Evolutionary conservation across 352 stramenopile genomes (phyloP), one percentile per base, ranked within the genome.

Genomic region (Pythium vanterpoolii): DNA sequence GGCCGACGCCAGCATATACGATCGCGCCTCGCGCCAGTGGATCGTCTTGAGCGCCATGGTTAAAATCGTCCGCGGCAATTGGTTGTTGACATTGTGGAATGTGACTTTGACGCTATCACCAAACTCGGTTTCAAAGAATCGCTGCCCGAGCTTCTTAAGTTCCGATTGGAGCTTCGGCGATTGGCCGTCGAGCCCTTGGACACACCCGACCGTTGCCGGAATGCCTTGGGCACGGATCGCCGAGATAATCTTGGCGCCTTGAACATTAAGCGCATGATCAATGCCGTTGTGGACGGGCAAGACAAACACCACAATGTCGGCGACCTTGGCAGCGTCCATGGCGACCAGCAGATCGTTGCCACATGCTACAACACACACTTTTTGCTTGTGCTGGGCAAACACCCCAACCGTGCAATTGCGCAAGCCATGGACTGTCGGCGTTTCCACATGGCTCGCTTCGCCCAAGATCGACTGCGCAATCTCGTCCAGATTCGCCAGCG

Each of bases 181-280:
- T 49, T 87, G 79, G 48, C 60, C 74, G 21, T 96, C 87, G 14
- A 96, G 72, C 34, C 89, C 89, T 57, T 96, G 84, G 51, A 96
- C 77, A 23, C 95, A 72, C 14, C 89, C 89, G 18, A 96, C 79
- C 1, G 88, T 86, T 4, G 90, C 87, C 0, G 93, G 94, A 26
- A 98, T 61, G 28, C 96, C 95, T 62, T 98, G 95, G 13, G 86
- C 90, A 52, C 97, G 96, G 45, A 99, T 74, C 4, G 93, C 90
- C 45, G 86, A 93, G 47, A 99, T 72, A 36, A 98, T 90, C 31
- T 82, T 74, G 57, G 97, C 83, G 5, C 94, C 93, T 47, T 86
- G 71, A 14, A 82, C 63, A 60, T 96, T 96, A 36, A 98, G 71
- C 47, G 93, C 79, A 31, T 86, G 79, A 42, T 96, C 91, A 5